Conservation (phyloP, 805 yeast species). For the Wickerhamomyces strasburgensis region DNA sequence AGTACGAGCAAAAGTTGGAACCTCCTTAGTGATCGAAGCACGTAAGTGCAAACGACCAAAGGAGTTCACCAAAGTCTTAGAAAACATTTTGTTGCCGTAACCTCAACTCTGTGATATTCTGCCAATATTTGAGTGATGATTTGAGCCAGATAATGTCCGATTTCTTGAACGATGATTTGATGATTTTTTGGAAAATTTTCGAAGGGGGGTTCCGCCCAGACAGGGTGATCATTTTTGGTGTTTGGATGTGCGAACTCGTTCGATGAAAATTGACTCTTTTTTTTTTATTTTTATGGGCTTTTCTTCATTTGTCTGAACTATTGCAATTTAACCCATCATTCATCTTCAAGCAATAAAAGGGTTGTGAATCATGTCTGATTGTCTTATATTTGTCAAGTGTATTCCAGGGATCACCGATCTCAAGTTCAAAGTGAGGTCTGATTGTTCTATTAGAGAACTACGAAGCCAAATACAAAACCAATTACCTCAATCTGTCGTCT, state of each 20-base stretch:
- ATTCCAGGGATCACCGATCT: conserved; percentile 15
- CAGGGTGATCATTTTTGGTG: too few relatives aligned
- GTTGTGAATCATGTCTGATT: background rate
- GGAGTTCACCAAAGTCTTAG: conserved; percentile 5
- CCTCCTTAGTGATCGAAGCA: conserved; percentile 1
- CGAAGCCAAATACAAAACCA: conserved; percentile 4
- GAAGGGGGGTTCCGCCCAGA: too few relatives aligned
- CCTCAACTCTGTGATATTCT: background rate
- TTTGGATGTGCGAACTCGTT: too few relatives aligned
- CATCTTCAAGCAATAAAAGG: too few relatives aligned
- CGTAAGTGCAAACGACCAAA: conserved; percentile 12
- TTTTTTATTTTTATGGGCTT: too few relatives aligned
- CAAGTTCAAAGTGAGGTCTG: conserved; percentile 6
- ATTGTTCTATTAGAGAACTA: background rate
- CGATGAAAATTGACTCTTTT: too few relatives aligned
- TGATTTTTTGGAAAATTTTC: background rate
- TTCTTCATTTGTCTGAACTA: too few relatives aligned
- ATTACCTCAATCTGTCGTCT: conserved; percentile 7
- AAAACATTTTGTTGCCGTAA: conserved; percentile 1
- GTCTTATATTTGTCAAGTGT: conserved; percentile 16
- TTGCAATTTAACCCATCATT: too few relatives aligned
- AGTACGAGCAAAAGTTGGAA: background rate
- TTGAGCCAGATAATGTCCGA: too few relatives aligned
- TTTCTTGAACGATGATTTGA: background rate
- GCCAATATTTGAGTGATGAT: too few relatives aligned